Evolutionary conservation across 2,329 filamentous ascomycete genomes (phyloP).

Genomic region (Botryotinia globosa): DNA sequence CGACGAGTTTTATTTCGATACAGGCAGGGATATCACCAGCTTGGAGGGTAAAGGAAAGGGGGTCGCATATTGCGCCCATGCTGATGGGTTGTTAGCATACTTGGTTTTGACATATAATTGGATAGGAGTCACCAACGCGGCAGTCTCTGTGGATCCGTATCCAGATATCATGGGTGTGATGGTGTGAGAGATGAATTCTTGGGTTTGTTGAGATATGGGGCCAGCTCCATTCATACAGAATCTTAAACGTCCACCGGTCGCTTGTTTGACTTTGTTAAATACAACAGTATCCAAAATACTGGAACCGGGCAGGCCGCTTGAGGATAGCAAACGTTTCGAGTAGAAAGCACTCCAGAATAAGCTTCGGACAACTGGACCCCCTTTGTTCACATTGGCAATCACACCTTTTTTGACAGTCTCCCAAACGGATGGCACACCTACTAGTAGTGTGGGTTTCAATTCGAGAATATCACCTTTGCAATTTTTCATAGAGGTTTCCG

Average conservation of each 20-base stretch:
- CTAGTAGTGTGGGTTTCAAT: conserved; percentile 82
- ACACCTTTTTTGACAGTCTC: conserved; percentile 97
- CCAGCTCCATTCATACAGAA: conserved; percentile 93
- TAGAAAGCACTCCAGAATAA: conserved; percentile 69
- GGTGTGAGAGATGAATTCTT: conserved; percentile 83
- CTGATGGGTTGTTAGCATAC: conserved; percentile 52
- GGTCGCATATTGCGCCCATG: conserved; percentile 76
- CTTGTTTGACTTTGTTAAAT: conserved; percentile 85
- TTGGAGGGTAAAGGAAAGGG: conserved; percentile 72
- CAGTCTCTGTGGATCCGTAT: conserved; percentile 91
- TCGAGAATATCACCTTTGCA: conserved; percentile 93
- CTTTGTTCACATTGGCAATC: conserved; percentile 61
- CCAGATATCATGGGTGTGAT: conserved; percentile 90
- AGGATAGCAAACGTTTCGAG: conserved; percentile 45
- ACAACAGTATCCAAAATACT: conserved; percentile 74
- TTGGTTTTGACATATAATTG: too few species aligned
- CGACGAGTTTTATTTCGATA: conserved; percentile 86
- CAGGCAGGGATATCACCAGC: conserved; percentile 73
- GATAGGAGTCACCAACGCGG: conserved; percentile 45
- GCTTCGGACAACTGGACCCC: conserved; percentile 63
- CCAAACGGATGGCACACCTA: conserved; percentile 96
- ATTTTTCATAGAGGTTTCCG: conserved; percentile 81
- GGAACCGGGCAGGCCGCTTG: conserved; percentile 59
- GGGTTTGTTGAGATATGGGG: conserved; percentile 80
- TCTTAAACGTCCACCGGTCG: conserved; percentile 81